Evolutionary conservation across 2,329 filamentous ascomycete genomes (phyloP).

Genomic region (Talaromyces rugulosus): DNA sequence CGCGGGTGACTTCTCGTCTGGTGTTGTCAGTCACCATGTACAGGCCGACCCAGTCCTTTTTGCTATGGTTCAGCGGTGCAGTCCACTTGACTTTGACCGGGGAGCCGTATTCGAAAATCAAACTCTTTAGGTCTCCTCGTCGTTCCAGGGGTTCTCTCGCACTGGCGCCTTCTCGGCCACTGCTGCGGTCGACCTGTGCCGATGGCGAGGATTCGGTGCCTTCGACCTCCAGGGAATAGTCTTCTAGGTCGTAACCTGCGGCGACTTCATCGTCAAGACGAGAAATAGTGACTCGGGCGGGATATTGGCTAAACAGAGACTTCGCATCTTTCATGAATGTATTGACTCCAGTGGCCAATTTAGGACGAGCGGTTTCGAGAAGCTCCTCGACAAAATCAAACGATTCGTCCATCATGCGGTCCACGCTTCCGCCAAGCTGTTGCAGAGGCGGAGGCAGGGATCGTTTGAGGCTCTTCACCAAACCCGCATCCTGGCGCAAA

Average conservation of each 20-base stretch:
- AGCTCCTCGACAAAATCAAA: slow-evolving; percentile 89
- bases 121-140: slow-evolving; percentile 62
- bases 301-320: slow-evolving; percentile 82
- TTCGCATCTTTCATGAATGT: slow-evolving; percentile 85
- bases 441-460: slow-evolving; percentile 79
- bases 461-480: slow-evolving; percentile 85
- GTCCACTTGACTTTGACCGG: slow-evolving; percentile 89
- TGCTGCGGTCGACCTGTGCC: slow-evolving; percentile 56
- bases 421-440: slow-evolving; percentile 79
- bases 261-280: slow-evolving; percentile 74
- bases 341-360: slow-evolving; percentile 78
- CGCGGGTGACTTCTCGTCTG: slow-evolving; percentile 75
- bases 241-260: slow-evolving; percentile 66
- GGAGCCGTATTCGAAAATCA: slow-evolving; percentile 82
- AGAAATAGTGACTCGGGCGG: slow-evolving; percentile 78
- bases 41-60: slow-evolving; percentile 90
- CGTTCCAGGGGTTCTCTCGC: slow-evolving; percentile 63
- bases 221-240: slow-evolving; percentile 73
- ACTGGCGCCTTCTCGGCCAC: slow-evolving; percentile 68
- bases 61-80: slow-evolving; percentile 80
- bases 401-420: slow-evolving; percentile 79
- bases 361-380: slow-evolving; percentile 77
- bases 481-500: slow-evolving; percentile 78
- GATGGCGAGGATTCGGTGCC: slow-evolving; percentile 56
- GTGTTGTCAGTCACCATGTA: slow-evolving; percentile 95